phyloP scores from a whole-genome alignment of 2,329 filamentous ascomycete species.

The Verticillium klebahnii region DNA sequence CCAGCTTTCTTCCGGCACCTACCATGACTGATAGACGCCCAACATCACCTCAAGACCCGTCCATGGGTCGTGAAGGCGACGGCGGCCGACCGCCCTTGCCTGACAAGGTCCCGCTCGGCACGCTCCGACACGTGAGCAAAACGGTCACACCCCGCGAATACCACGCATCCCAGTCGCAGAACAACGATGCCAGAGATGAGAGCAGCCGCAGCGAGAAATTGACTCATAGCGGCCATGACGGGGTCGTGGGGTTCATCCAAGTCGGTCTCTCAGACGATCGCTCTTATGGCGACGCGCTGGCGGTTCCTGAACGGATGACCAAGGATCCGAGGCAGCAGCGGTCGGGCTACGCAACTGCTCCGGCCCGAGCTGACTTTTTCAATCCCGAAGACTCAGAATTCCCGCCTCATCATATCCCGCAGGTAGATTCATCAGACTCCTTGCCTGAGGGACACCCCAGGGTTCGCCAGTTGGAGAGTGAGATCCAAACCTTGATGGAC shows the following conservation, averaged over 20 bases:
- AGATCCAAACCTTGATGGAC: conserved; percentile 19
- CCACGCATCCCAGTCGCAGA: neutral
- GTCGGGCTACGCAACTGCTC: neutral
- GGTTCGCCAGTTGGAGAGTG: neutral
- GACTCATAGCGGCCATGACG: neutral
- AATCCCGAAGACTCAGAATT: neutral
- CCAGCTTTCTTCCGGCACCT: neutral
- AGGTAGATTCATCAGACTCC: neutral
- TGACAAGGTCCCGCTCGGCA: neutral
- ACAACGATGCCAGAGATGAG: neutral
- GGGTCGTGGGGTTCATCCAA: neutral
- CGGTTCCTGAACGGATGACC: neutral
- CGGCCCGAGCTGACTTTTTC: too few species aligned
- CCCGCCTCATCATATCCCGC: neutral
- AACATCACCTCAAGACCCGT: neutral
- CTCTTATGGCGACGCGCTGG: neutral
- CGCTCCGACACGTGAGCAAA: neutral
- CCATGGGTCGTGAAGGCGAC: neutral
- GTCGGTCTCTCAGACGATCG: neutral
- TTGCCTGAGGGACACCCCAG: neutral
- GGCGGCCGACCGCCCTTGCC: neutral
- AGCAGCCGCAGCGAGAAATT: neutral
- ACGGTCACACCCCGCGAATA: neutral
- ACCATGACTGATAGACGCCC: neutral
- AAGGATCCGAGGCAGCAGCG: neutral